phyloP scores from a whole-genome alignment of 805 yeast species.

The Candida endomychidarum region DNA sequence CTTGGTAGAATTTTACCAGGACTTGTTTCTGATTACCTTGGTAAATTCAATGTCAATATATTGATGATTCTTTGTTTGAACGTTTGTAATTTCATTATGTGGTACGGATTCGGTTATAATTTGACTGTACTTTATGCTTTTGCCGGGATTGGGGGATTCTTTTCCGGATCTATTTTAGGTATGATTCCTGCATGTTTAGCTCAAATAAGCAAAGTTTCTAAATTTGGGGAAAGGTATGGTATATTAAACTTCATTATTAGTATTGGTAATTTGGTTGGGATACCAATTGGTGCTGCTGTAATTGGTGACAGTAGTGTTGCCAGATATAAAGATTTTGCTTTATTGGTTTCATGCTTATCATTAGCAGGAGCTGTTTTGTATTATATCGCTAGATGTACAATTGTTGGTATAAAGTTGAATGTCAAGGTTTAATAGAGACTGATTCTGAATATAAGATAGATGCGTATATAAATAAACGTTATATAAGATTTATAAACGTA shows the following conservation, averaged over 20 bases:
- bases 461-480: too few species aligned
- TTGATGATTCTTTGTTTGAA: constrained; percentile 27
- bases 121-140: constrained; percentile 29
- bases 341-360: constrained; percentile 31
- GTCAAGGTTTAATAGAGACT: constrained; percentile 26
- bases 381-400: constrained; percentile 20
- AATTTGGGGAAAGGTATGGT: constrained; percentile 39
- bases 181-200: constrained; percentile 54
- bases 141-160: constrained; percentile 35
- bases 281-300: constrained; percentile 31
- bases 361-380: constrained; percentile 29
- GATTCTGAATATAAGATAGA: too few species aligned
- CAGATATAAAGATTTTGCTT: constrained; percentile 30
- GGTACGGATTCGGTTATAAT: constrained; percentile 34
- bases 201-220: constrained; percentile 47
- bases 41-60: constrained; percentile 50
- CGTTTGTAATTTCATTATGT: constrained; percentile 27
- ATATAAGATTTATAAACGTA: too few species aligned
- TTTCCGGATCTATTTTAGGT: constrained; percentile 34
- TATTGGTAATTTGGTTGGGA: constrained; percentile 29
- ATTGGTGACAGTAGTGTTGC: constrained; percentile 25
- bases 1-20: constrained; percentile 59
- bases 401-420: constrained; percentile 23
- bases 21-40: constrained; percentile 50
- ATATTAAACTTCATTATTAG: constrained; percentile 29